These are phyloP conservation scores for Dimargaris verticillata DNA, from an alignment of 192 early-diverging fungal species.

Conservation along the genomic window DNA sequence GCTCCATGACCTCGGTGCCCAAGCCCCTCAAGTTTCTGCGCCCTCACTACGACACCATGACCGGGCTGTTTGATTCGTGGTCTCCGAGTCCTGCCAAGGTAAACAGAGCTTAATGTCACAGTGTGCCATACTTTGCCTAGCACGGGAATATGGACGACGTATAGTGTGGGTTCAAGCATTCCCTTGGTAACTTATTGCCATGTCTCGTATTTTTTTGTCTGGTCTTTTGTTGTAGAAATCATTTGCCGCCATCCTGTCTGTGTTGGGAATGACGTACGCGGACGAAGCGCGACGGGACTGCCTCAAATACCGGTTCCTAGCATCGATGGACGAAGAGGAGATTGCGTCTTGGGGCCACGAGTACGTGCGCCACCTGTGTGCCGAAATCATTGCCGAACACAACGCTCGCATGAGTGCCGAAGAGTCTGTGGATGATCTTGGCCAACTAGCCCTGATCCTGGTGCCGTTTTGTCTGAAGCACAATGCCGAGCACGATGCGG, in stretches of 20 bases:
- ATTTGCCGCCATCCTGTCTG: constrained; percentile 89
- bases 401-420: constrained; percentile 43
- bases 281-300: constrained; percentile 73
- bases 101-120: no score
- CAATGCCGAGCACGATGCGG: constrained; percentile 96
- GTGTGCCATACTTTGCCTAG: no score
- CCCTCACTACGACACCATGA: constrained; percentile 59
- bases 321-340: constrained; percentile 46
- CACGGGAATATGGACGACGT: no score
- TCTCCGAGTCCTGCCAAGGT: constrained; percentile 47
- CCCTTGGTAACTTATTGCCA: no score
- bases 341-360: constrained; percentile 96
- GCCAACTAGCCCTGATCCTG: constrained; percentile 61
- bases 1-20: constrained; percentile 98
- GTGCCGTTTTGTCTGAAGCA: constrained; percentile 92
- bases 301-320: constrained; percentile 72
- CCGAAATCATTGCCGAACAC: constrained; percentile 83
- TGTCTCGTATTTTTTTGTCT: no score
- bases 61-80: constrained; percentile 60
- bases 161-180: no score
- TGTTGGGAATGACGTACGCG: constrained; percentile 89
- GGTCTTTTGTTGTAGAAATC: no score
- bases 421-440: constrained; percentile 40
- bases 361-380: constrained; percentile 89
- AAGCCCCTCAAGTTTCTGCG: constrained; percentile 95